Percentiles rank a stretch among this genome's conserved stretches.
Conservation (phyloP, 768 basidiomycete species). For the Pleurotus sapidus region DNA sequence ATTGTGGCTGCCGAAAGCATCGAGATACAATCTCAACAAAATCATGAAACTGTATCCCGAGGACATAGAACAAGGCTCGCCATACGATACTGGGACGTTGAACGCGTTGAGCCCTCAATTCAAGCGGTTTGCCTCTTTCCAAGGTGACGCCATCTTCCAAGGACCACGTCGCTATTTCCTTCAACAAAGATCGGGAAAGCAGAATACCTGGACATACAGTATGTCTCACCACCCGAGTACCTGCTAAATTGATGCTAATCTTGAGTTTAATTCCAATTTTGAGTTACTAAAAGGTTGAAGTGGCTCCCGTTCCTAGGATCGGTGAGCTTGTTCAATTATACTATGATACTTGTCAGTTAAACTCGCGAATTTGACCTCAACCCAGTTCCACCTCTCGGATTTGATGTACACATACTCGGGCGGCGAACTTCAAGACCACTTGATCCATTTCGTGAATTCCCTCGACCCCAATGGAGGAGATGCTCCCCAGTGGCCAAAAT, state of each 20-base stretch:
- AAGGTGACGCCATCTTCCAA: slow-evolving; percentile 49
- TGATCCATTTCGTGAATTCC: slow-evolving; percentile 30
- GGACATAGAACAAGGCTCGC: slow-evolving; percentile 45
- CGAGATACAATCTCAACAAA: slow-evolving; percentile 23
- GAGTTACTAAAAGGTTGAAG: slow-evolving; percentile 33
- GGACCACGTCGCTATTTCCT: slow-evolving; percentile 51
- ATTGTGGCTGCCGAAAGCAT: slow-evolving; percentile 20
- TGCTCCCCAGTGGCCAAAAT: slow-evolving; percentile 29
- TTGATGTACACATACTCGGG: slow-evolving; percentile 22
- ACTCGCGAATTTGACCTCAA: neutral
- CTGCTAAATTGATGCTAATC: neutral
- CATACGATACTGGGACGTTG: slow-evolving; percentile 39
- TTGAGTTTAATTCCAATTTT: neutral
- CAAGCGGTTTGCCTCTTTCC: slow-evolving; percentile 48
- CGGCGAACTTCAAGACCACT: slow-evolving; percentile 29
- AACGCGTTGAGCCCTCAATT: slow-evolving; percentile 44
- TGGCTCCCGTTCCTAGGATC: slow-evolving; percentile 27
- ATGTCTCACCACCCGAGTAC: neutral
- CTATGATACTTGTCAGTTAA: neutral
- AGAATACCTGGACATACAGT: slow-evolving; percentile 37
- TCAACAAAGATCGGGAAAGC: slow-evolving; percentile 31
- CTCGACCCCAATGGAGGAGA: slow-evolving; percentile 31
- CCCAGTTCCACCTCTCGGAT: slow-evolving; percentile 31
- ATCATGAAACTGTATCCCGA: slow-evolving; percentile 35
- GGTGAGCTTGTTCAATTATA: slow-evolving; percentile 15